Evolutionary conservation across 2,329 filamentous ascomycete species (phyloP).

Genomic region (Fusarium nurragi): DNA sequence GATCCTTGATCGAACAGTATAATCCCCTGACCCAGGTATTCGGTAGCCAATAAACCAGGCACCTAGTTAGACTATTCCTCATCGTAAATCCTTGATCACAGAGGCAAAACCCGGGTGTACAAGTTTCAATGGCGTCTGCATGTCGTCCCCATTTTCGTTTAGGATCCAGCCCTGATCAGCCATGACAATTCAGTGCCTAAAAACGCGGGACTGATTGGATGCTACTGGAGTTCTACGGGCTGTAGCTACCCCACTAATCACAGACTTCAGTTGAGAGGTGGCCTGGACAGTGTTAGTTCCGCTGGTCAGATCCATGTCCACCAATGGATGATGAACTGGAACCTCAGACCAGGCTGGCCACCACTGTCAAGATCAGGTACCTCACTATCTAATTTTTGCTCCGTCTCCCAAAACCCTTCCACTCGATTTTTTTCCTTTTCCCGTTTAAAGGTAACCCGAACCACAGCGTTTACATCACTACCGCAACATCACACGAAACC

Average conservation of each 20-base stretch:
- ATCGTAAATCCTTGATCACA: constrained; percentile 4
- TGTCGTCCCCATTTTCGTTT: constrained; percentile 41
- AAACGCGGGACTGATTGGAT: constrained; percentile 46
- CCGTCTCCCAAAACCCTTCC: constrained; percentile 44
- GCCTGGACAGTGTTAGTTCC: constrained; percentile 31
- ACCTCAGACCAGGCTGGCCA: constrained; percentile 16
- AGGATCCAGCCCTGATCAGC: constrained; percentile 49
- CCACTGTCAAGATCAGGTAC: constrained; percentile 24
- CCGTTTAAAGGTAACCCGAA: constrained; percentile 38
- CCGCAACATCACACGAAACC: constrained; percentile 44
- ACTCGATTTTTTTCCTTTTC: constrained; percentile 48
- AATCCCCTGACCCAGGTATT: constrained; percentile 29
- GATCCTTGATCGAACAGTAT: constrained; percentile 19
- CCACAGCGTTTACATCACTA: constrained; percentile 45
- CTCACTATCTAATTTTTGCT: constrained; percentile 47
- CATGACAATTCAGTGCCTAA: constrained; percentile 25
- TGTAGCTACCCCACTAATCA: constrained; percentile 35
- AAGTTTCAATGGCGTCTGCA: constrained; percentile 27
- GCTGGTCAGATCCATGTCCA: constrained; percentile 7
- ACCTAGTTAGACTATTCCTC: not conserved
- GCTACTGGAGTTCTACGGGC: constrained; percentile 8
- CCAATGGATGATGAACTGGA: constrained; percentile 9
- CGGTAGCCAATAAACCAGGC: constrained; percentile 31
- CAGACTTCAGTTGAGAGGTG: constrained; percentile 26
- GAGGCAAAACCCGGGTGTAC: constrained; percentile 5